Base-by-base conservation (phyloP, 139 green algal genomes). In the Bryopsis sp. region DNA sequence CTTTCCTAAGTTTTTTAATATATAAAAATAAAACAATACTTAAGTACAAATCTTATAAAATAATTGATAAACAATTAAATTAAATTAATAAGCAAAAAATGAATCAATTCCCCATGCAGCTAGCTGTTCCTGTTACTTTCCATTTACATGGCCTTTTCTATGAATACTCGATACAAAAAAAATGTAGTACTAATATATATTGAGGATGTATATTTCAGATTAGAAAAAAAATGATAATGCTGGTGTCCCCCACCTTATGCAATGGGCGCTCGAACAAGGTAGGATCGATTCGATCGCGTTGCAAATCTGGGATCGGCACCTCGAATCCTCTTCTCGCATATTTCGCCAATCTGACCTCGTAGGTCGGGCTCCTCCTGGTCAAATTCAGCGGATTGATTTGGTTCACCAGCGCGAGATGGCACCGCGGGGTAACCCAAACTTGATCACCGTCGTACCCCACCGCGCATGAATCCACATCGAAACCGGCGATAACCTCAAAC, bases 391-490 rank as follows among this genome's bases (percentile, higher is more conserved):
- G 8, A 26, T 64, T 64, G 8, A 8, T 64, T 26, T 64, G 57
- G 26, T 11, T 64, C 24, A 35, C 29, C 11, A 64, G 57, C 15
- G 57, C 57, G 24, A 43, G 8, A 26, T 64, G 57, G 26, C 26
- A 33, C 57, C 57, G 8, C 15, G 31, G 57, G 26, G 57, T 35
- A 22, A 15, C 57, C 57, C 57, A 64, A 33, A 35, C 57, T 8
- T 64, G 24, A 22, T 33, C 24, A 22, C 57, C 57, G 15, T 64
- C 57, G 34, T 43, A 64, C 26, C 57, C 57, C 57, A 64, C 57
- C 15, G 57, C 57, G 15, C 57, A 64, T 33, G 57, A 64, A 35
- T 64, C 57, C 57, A 64, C 57, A 64, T 64, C 57, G 57, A 64
- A 64, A 26, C 57, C 57, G 15, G 26, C 29, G 8, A 64, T 24